Base-by-base conservation (phyloP, 345 rosid species). In the Clausena lansium region DNA sequence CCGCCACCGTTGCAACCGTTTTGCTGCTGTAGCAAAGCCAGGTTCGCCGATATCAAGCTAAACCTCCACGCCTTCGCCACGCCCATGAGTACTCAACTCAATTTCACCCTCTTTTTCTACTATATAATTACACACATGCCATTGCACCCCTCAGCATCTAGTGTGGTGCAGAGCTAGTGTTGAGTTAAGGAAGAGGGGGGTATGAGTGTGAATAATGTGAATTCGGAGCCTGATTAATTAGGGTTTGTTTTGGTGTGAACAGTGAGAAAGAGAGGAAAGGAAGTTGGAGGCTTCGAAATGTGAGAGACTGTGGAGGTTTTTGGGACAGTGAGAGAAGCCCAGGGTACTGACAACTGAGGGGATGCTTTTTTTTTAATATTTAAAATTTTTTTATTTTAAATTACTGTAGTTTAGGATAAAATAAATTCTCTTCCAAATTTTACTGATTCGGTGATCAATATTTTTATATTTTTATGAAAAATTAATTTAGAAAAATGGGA, bases 21-120 rank as follows among this genome's bases (percentile, higher is more conserved):
- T 13, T 76, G 89, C 33, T 91, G 94, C 83, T 85, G 89, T 74
- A 82, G 79, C 77, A 82, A 84, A 81, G 91, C 91, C 92, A 86
- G 88, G 86, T 83, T 88, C 83, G 88, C 83, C 79, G 85, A 66
- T 68, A 83, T 54, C 84, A 81, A 68, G 84, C 88, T 88, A 65
- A 85, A 87, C 83, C 84, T 85, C 92, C 88, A 86, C 67, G 85
- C 83, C 73, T 87, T 87, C 33, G 86, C 85, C 76, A 84, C 83
- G 65, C 90, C 91, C 94, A 91, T 89, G 38, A 64, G 70, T 30
- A 61, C 45, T 73, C 74, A 52, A 61, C 45, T 73, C 74, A 52
- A 71, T 47, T 67, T 69, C 72, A 62, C 80, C 79, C 55, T 73
- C 83, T 57, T 59, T 85, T 59, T 83, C 92, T n/a, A 89, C 85